A percentile compares a stretch with the other conserved stretches of the same genome.
Conservation (phyloP, 2,329 filamentous ascomycete species). For the Neophaeococcomyces mojaviensis region DNA sequence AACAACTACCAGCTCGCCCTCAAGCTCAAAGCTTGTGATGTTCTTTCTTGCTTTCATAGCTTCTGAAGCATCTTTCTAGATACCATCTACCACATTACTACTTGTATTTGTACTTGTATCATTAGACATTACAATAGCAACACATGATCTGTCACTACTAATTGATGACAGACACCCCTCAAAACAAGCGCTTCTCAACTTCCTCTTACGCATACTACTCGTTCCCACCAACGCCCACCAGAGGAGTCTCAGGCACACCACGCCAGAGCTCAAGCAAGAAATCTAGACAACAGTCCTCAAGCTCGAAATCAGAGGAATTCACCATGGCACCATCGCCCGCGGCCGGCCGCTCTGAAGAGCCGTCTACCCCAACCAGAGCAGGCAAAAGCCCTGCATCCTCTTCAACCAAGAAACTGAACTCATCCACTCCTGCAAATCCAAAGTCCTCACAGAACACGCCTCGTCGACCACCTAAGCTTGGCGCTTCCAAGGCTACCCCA, state of each 20-base stretch:
- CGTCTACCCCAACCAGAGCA: conserved; percentile 25
- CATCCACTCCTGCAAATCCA: conserved; percentile 8
- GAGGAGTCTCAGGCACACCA: not conserved
- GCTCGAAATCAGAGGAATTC: conserved; percentile 12
- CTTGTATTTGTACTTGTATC: too few species aligned
- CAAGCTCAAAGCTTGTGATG: not conserved
- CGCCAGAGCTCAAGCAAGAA: not conserved
- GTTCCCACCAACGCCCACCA: conserved; percentile 12
- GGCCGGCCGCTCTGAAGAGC: conserved; percentile 19
- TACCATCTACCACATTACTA: too few species aligned
- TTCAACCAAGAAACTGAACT: conserved; percentile 22
- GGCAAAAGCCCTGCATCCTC: conserved; percentile 24
- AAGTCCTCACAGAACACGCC: conserved; percentile 11
- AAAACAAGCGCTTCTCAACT: conserved; percentile 20
- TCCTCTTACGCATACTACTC: conserved; percentile 24
- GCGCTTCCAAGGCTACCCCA: conserved; percentile 20
- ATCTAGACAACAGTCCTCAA: conserved; percentile 14
- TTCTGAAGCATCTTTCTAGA: too few species aligned
- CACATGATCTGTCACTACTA: not conserved
- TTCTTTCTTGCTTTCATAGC: not conserved
- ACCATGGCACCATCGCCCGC: conserved; percentile 23
- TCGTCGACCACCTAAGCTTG: conserved; percentile 22
- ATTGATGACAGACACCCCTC: conserved; percentile 8
- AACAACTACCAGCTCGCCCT: not conserved
- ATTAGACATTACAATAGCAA: too few species aligned